Conservation (phyloP, 225 moss, liverwort and hornwort genomes). For the Marchantia polymorpha region DNA sequence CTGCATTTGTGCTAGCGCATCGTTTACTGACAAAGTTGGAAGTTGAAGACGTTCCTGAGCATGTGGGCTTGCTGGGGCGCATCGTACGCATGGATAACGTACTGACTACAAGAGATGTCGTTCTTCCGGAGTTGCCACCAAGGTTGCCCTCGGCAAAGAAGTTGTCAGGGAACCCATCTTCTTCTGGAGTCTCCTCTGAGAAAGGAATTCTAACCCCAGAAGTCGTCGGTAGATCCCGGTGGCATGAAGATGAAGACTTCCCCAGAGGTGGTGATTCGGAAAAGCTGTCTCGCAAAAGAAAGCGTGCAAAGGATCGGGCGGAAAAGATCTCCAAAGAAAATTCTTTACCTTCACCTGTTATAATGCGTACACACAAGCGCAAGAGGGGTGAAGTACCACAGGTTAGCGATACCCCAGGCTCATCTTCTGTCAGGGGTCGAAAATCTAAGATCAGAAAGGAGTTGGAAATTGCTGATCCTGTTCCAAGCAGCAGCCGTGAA, state of each 20-base stretch:
- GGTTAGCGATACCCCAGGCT: slow-evolving; percentile 8
- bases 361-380: slow-evolving; percentile 19
- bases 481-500: slow-evolving; percentile 12
- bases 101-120: slow-evolving; percentile 59
- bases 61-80: slow-evolving; percentile 70
- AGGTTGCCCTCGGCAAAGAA: slow-evolving; percentile 40
- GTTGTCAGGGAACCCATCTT: slow-evolving; percentile 52
- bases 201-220: slow-evolving; percentile 27
- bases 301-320: slow-evolving; percentile 27
- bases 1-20: slow-evolving; percentile 89
- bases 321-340: slow-evolving; percentile 7
- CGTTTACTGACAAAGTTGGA: slow-evolving; percentile 74
- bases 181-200: slow-evolving; percentile 41
- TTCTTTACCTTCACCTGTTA: slow-evolving; percentile 9
- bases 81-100: slow-evolving; percentile 85
- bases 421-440: slow-evolving; percentile 19
- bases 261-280: slow-evolving; percentile 49
- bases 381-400: slow-evolving; percentile 15
- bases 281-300: slow-evolving; percentile 24
- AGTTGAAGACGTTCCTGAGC: slow-evolving; percentile 50
- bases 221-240: slow-evolving; percentile 48
- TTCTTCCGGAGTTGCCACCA: slow-evolving; percentile 37
- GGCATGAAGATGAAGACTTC: slow-evolving; percentile 78
- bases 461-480: background rate
- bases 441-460: slow-evolving; percentile 20